phyloP scores from a whole-genome alignment of 495 filamentous ascomycete species.

The Penicillium daleae region DNA sequence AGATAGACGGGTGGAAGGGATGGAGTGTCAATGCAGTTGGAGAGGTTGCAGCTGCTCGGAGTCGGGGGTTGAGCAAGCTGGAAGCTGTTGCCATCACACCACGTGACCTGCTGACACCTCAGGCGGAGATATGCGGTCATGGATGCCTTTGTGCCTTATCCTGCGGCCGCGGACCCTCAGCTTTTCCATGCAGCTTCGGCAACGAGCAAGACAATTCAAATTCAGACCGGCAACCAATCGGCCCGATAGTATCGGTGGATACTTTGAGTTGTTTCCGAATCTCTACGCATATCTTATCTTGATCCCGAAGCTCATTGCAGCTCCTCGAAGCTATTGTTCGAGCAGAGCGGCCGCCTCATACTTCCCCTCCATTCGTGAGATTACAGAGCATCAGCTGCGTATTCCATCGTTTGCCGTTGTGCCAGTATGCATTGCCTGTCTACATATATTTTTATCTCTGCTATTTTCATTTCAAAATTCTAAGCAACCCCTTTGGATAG shows the following conservation, averaged over 20 bases:
- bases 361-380: constrained; percentile 30
- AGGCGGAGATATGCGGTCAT: constrained; percentile 31
- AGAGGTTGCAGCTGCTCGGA: constrained; percentile 21
- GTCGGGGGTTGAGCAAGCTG: constrained; percentile 32
- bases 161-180: constrained; percentile 4
- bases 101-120: constrained; percentile 30
- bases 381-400: constrained; percentile 6
- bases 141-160: constrained; percentile 26
- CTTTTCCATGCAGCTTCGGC: neutral
- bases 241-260: neutral
- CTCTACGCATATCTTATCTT: neutral
- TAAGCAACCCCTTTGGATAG: neutral
- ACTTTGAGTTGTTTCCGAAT: neutral
- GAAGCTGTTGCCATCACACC: constrained; percentile 31
- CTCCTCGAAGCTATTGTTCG: neutral
- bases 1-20: constrained; percentile 21
- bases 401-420: neutral
- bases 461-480: neutral
- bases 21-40: constrained; percentile 25
- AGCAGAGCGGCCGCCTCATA: constrained; percentile 18
- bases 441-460: neutral
- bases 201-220: constrained; percentile 9
- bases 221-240: neutral
- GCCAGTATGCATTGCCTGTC: neutral
- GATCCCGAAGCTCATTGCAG: neutral